These are phyloP conservation scores for Globisporangium radiosum DNA, from an alignment of 352 stramenopile species.

Conservation along the genomic window DNA sequence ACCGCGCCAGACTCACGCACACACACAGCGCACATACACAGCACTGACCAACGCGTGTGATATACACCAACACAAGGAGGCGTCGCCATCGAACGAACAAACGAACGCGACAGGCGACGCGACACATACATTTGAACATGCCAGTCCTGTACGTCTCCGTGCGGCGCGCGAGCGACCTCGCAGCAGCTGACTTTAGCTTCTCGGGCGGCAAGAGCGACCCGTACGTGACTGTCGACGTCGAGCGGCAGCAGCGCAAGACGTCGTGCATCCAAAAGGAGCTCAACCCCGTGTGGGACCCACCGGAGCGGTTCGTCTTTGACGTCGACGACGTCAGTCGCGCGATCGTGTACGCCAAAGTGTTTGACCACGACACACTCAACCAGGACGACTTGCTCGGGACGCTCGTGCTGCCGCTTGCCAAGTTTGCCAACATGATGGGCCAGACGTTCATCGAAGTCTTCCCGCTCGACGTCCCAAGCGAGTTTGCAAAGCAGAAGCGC, in stretches of 20 bases:
- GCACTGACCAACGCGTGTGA: not conserved
- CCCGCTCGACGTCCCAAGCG: slow-evolving; percentile 31
- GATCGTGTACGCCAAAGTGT: slow-evolving; percentile 50
- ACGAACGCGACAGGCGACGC: not conserved
- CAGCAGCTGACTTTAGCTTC: slow-evolving; percentile 52
- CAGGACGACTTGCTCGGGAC: slow-evolving; percentile 56
- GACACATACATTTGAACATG: slow-evolving; percentile 18
- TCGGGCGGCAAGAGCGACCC: slow-evolving; percentile 62
- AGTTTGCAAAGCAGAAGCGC: slow-evolving; percentile 38
- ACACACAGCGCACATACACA: not conserved
- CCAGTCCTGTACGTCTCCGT: slow-evolving; percentile 47
- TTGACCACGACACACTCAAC: slow-evolving; percentile 62
- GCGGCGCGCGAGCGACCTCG: slow-evolving; percentile 39
- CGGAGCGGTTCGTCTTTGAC: slow-evolving; percentile 56
- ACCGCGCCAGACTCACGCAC: too few relatives aligned
- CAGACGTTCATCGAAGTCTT: slow-evolving; percentile 45
- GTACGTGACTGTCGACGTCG: slow-evolving; percentile 59
- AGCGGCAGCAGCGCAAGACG: slow-evolving; percentile 44
- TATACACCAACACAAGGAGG: not conserved
- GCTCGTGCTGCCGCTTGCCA: slow-evolving; percentile 43
- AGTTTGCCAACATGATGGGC: slow-evolving; percentile 34
- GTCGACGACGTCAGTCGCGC: slow-evolving; percentile 31
- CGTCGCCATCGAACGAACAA: not conserved
- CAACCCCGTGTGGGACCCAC: slow-evolving; percentile 57
- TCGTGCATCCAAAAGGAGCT: slow-evolving; percentile 53